Evolutionary conservation across 495 filamentous ascomycete genomes (phyloP).

Genomic region (Penicillium pancosmium): DNA sequence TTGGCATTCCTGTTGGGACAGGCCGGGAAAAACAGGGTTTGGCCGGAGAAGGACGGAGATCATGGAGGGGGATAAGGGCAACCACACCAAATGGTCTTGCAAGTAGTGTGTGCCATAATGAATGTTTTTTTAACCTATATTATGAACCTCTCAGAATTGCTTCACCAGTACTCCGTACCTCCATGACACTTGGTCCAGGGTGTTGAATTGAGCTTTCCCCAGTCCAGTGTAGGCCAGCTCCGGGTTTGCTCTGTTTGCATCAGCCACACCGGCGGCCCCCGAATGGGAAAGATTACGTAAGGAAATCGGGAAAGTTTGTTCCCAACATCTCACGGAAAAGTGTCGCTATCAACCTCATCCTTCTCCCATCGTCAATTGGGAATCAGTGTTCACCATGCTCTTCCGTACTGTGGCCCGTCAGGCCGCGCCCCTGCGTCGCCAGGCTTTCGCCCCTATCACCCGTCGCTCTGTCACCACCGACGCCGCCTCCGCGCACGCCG

Average conservation of each 20-base stretch:
- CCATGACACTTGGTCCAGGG: background rate
- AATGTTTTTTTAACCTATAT: background rate
- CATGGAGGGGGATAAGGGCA: background rate
- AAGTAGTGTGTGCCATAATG: background rate
- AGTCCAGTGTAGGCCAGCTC: constrained; percentile 16
- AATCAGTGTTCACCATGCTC: constrained; percentile 43
- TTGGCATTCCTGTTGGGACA: constrained; percentile 3
- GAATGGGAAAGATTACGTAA: constrained; percentile 42
- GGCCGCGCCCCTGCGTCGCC: constrained; percentile 55
- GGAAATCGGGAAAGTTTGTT: constrained; percentile 46
- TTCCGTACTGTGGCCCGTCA: constrained; percentile 49
- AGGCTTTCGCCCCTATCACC: constrained; percentile 55
- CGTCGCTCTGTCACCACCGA: constrained; percentile 88
- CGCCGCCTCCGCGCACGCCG: constrained; percentile 86
- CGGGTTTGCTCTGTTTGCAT: constrained; percentile 39
- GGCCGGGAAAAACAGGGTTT: constrained; percentile 3
- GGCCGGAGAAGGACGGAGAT: constrained; percentile 5
- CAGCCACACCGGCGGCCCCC: constrained; percentile 39
- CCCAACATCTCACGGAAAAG: constrained; percentile 45
- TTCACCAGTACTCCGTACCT: background rate
- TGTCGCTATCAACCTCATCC: constrained; percentile 26
- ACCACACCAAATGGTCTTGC: background rate
- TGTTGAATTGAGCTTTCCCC: background rate
- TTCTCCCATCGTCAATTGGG: constrained; percentile 35
- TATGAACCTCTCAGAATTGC: background rate